Evolutionary conservation across 1,139 yeast species (phyloP), one percentile per base, ranked within the genome.

Genomic region (Pneumocystis jirovecii): DNA sequence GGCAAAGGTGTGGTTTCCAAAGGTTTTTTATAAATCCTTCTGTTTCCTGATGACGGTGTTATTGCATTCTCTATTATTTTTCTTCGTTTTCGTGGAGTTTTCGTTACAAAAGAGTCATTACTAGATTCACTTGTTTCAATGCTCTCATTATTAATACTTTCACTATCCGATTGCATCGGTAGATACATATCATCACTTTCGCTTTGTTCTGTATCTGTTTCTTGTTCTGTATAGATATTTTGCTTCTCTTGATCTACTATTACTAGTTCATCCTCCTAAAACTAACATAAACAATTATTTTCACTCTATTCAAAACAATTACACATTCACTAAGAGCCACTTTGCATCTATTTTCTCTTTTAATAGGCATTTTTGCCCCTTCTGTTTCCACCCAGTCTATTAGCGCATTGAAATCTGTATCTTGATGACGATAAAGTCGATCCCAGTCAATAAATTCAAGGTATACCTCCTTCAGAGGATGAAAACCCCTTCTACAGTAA

Each of bases 1-100:
- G 72, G 71, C 2, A 70, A 66, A 2, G 72, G 71, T 15, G 69
- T 68, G 21, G 68, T 67, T 45, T 66, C 65, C 29, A 67, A 29
- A 12, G 68, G 68, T 44, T 64, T 57, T 29, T 61, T 37, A 31
- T 25, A 25, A 31, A 12, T 4, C 4, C 34, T 3, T 25, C 34
- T 12, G 21, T 25, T 50, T 25, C 8, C 57, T 12, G 34, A 50
- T 25, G 21, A 12, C 1, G 57, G 57, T 12, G 57, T 50, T 25
- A 25, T 2, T 25, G 21, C 10, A 21, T 25, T 50, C 2, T 25
- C 10, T 50, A 15, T 12, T 3, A 4, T 25, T 50, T 25, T 50
- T 12, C 12, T 40, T 8, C 60, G 45, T 56, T 25, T 56, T 17
- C 15, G 63, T 21, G 44, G 40, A 17, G 44, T 25, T 37, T 37